Base-by-base conservation (phyloP, 2,329 filamentous ascomycete species). In the Colletotrichum sansevieriae region DNA sequence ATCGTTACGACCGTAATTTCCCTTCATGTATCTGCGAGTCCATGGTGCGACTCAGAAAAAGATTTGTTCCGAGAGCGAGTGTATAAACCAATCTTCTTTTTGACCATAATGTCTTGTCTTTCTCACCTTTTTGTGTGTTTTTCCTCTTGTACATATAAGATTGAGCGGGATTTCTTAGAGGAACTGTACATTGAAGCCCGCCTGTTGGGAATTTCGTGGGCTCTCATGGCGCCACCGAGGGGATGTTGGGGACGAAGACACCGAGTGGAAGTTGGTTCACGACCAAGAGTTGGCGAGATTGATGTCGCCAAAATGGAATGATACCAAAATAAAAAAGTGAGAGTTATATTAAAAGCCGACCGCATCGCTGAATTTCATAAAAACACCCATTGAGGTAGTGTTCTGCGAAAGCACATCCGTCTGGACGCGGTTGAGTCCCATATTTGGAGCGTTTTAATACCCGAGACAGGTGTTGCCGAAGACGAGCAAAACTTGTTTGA, bases 91-190 rank as follows among this genome's bases (percentile, higher is more conserved):
- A 25, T 47, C 22, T 56, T 47, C 13, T 15, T 44, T 55, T 65
- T 59, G 44, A 55, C 35, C 25, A 59, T 68, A 68, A 68, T 68
- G 65, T 68, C 41, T 66, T 63, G 49, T 63, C 35, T 65, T 25
- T 59, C 7, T 47, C 22, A 10, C 25, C 20, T 8, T 8, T 33
- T 3, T 2, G n/a, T n/a, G 7, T 7, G 3, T 12, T 4, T 11
- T 35, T 2, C 20, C 20, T 39, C 8, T 25, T 58, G 65, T 68
- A 60, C 7, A 65, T 65, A 68, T 55, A 35, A 3, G 10, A 44
- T 39, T 18, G 29, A 37, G 25, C 13, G n/a, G 25, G 43, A n/a
- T 20, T 33, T 2, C 9, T 54, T 33, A n/a, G n/a, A 52, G 9
- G 51, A 54, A 56, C 35, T 63, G 43, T 56, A 62, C 33, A 62